Evolutionary conservation across 1,139 yeast species (phyloP).

Genomic region (Candida sp.): DNA sequence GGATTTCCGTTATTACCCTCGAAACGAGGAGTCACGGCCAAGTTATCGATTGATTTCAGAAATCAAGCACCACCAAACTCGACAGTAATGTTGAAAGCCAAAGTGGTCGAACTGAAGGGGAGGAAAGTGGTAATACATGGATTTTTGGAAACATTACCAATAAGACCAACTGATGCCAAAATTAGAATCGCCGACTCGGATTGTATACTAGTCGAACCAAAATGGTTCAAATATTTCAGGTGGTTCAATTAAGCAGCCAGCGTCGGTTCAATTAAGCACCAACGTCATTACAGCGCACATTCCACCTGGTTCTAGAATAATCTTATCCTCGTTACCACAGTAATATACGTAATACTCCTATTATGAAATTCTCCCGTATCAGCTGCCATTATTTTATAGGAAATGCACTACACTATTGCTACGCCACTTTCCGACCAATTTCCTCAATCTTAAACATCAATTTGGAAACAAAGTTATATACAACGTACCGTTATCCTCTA

Average conservation of each 20-base stretch:
- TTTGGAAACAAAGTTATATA: too few species aligned
- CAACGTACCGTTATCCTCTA: too few species aligned
- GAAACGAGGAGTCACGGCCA: conserved; percentile 89
- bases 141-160: conserved; percentile 44
- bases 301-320: too few species aligned
- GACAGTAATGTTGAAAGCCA: conserved; percentile 65
- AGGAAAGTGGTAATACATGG: conserved; percentile 81
- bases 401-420: too few species aligned
- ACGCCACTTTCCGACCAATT: too few species aligned
- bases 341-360: too few species aligned
- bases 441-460: too few species aligned
- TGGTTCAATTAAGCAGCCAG: conserved; percentile 53
- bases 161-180: conserved; percentile 18
- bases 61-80: conserved; percentile 67
- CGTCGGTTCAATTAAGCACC: too few species aligned
- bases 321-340: too few species aligned
- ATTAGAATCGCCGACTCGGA: conserved; percentile 51
- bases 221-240: conserved; percentile 69
- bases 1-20: conserved; percentile 87
- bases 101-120: conserved; percentile 66
- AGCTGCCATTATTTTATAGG: too few species aligned
- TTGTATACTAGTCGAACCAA: conserved; percentile 73
- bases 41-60: conserved; percentile 60
- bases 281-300: too few species aligned
- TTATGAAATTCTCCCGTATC: too few species aligned